Evolutionary conservation across 768 basidiomycete genomes (phyloP).

Genomic region (Obba rivulosa): DNA sequence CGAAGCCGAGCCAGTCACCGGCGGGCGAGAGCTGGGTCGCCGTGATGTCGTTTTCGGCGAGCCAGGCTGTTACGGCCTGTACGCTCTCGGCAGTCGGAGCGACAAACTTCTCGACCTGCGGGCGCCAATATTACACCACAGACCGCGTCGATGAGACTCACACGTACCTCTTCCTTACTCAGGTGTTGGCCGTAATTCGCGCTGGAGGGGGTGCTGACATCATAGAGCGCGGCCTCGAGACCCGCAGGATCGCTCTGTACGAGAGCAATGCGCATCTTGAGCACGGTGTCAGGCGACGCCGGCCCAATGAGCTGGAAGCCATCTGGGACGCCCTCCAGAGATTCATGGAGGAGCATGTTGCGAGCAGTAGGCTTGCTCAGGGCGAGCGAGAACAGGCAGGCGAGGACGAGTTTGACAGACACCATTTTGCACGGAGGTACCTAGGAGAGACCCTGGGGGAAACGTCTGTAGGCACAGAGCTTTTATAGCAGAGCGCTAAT

Average conservation of each 20-base stretch:
- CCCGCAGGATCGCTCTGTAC: conserved; percentile 26
- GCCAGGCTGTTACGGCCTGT: conserved; percentile 16
- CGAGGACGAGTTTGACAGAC: background rate
- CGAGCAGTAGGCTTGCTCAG: conserved; percentile 17
- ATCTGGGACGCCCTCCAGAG: conserved; percentile 24
- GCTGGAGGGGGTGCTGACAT: conserved; percentile 27
- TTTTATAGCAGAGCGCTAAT: too few relatives aligned
- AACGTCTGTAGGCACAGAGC: too few relatives aligned
- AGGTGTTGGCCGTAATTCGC: conserved; percentile 27
- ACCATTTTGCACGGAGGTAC: too few relatives aligned
- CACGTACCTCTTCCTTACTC: conserved; percentile 26
- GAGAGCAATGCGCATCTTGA: conserved; percentile 30
- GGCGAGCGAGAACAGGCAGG: conserved; percentile 12
- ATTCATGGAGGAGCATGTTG: conserved; percentile 26
- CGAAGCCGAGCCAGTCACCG: conserved; percentile 19
- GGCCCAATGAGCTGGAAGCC: conserved; percentile 24
- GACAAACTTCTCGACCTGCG: conserved; percentile 2
- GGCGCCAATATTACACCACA: too few relatives aligned
- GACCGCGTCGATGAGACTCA: background rate
- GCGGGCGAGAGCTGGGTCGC: conserved; percentile 13
- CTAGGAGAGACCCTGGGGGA: too few relatives aligned
- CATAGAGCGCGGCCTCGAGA: conserved; percentile 26
- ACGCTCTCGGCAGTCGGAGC: conserved; percentile 11
- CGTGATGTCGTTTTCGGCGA: conserved; percentile 14
- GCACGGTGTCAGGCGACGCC: conserved; percentile 20